Conservation (phyloP, 768 basidiomycete genomes). For the Suillus placidus region DNA sequence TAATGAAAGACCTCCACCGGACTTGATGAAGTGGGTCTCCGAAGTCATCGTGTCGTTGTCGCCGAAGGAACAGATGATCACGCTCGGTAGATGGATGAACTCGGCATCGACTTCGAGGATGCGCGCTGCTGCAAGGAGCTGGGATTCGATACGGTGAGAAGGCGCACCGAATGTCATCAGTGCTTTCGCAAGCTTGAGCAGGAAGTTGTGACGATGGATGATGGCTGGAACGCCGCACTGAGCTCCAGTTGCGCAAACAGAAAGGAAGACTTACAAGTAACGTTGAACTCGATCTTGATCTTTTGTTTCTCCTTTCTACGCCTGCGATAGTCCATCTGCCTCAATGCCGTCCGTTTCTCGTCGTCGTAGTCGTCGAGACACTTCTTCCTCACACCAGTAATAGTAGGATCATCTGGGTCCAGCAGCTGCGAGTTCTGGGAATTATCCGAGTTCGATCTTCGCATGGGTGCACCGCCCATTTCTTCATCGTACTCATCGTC, state of each 20-base stretch:
- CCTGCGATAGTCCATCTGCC: constrained; percentile 67
- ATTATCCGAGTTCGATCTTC: constrained; percentile 46
- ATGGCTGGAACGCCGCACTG: constrained; percentile 52
- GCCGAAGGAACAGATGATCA: constrained; percentile 87
- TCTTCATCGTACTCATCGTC: constrained; percentile 17
- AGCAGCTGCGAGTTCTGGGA: constrained; percentile 55
- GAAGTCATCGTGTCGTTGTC: constrained; percentile 88
- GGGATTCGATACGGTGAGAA: constrained; percentile 92
- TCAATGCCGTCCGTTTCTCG: constrained; percentile 59
- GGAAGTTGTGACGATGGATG: constrained; percentile 79
- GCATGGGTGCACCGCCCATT: constrained; percentile 13
- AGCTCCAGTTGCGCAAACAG: constrained; percentile 5
- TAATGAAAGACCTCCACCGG: constrained; percentile 73
- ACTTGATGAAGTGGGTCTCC: constrained; percentile 88
- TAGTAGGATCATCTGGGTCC: constrained; percentile 73
- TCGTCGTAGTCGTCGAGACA: constrained; percentile 63
- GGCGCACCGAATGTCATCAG: constrained; percentile 93
- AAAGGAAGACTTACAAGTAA: constrained; percentile 55
- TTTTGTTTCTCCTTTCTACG: constrained; percentile 67
- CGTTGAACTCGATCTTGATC: constrained; percentile 73
- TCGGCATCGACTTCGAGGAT: constrained; percentile 92
- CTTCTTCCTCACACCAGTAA: constrained; percentile 57
- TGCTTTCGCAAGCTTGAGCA: constrained; percentile 82
- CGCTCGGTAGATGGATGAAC: constrained; percentile 81
- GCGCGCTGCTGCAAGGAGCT: constrained; percentile 83